These are phyloP conservation scores for Mercurialis annua DNA, from an alignment of 345 rosid genomes.

Conservation along the genomic window DNA sequence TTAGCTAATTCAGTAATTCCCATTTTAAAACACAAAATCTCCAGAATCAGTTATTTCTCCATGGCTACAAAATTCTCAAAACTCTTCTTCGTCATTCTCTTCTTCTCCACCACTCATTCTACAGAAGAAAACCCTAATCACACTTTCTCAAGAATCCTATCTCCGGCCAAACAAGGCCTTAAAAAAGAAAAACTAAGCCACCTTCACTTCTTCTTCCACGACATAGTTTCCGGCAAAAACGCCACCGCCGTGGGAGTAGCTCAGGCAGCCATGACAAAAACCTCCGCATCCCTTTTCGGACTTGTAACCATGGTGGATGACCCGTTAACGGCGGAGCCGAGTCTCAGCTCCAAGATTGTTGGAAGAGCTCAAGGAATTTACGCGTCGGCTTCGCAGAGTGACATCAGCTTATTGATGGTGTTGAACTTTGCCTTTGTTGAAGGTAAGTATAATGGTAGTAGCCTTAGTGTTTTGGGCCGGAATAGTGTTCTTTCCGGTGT, in stretches of 20 bases:
- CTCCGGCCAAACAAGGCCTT: constrained; percentile 14
- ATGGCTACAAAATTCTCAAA: background rate
- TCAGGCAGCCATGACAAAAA: constrained; percentile 1
- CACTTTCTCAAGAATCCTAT: constrained; percentile 11
- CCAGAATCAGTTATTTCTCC: background rate
- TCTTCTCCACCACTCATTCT: background rate
- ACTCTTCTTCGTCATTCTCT: background rate
- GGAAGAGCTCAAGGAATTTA: constrained; percentile 32
- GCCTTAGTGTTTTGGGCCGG: constrained; percentile 25
- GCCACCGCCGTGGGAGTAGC: constrained; percentile 14
- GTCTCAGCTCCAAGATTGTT: constrained; percentile 13
- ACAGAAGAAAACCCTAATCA: constrained; percentile 6
- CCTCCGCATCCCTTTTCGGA: constrained; percentile 14
- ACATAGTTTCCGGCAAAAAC: constrained; percentile 12
- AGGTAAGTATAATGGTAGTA: constrained; percentile 26
- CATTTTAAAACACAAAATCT: no score
- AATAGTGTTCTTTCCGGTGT: constrained; percentile 15
- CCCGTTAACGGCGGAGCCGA: constrained; percentile 18
- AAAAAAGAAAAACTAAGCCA: constrained; percentile 22
- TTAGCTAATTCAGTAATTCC: no score
- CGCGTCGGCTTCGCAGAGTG: constrained; percentile 19
- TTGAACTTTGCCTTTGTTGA: constrained; percentile 20
- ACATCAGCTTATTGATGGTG: constrained; percentile 19
- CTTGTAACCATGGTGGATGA: constrained; percentile 21
- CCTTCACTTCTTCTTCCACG: constrained; percentile 26